A percentile compares a stretch with the other conserved stretches of the same genome.
phyloP scores from a whole-genome alignment of 139 green algal species.

The Zygnema circumcarinatum region DNA sequence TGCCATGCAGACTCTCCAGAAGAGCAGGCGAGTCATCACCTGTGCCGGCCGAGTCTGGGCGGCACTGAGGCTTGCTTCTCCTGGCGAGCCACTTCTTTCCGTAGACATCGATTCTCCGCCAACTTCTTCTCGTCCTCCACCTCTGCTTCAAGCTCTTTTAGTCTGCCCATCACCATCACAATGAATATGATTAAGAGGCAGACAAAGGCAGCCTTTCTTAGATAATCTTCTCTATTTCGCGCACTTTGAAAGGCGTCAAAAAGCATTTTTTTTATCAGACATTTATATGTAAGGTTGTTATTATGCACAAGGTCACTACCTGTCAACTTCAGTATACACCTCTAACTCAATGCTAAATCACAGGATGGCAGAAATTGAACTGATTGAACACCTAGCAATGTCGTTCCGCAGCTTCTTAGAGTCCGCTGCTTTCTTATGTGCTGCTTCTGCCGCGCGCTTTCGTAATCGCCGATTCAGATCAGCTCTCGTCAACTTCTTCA shows the following conservation, averaged over 20 bases:
- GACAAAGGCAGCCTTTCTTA: too few species aligned
- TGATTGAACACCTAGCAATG: constrained; percentile 22
- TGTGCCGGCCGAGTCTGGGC: constrained; percentile 72
- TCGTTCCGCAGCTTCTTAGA: constrained; percentile 44
- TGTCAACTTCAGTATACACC: too few species aligned
- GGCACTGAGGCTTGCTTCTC: constrained; percentile 69
- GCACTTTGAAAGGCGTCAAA: too few species aligned
- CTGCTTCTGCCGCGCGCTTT: constrained; percentile 19
- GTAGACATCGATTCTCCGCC: neutral
- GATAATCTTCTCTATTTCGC: too few species aligned
- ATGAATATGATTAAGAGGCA: too few species aligned
- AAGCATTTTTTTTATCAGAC: neutral
- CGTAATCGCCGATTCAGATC: constrained; percentile 43
- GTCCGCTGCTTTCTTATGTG: constrained; percentile 1
- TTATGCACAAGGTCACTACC: too few species aligned
- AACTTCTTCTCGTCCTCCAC: constrained; percentile 44
- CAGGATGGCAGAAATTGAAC: too few species aligned
- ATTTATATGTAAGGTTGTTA: neutral
- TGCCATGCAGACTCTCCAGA: too few species aligned
- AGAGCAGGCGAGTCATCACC: neutral
- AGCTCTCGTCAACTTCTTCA: constrained; percentile 34
- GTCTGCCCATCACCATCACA: constrained; percentile 5
- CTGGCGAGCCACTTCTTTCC: constrained; percentile 7
- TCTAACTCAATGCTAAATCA: too few species aligned
- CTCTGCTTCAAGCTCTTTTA: constrained; percentile 51